Percentiles rank a stretch among this genome's conserved stretches.
These are phyloP conservation scores for Microthyrium microscopicum DNA, from an alignment of 2,329 filamentous ascomycete genomes.

Conservation along the genomic window DNA sequence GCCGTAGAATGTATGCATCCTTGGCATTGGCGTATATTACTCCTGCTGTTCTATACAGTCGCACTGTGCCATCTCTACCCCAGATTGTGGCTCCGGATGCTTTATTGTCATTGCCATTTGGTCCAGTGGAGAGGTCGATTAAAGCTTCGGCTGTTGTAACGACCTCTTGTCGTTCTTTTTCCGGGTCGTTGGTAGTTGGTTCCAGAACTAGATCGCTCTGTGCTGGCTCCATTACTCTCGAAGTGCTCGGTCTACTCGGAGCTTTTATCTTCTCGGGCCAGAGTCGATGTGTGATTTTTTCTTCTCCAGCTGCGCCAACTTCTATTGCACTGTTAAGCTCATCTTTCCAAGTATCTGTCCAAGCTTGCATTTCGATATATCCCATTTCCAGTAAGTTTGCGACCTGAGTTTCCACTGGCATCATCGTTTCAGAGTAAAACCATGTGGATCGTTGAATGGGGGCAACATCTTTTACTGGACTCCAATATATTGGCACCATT, in stretches of 20 bases:
- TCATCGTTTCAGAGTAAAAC: constrained; percentile 95
- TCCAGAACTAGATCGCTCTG: constrained; percentile 2
- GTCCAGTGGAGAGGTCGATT: constrained; percentile 30
- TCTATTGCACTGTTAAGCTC: constrained; percentile 82
- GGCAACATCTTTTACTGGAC: constrained; percentile 75
- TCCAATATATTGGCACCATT: constrained; percentile 98
- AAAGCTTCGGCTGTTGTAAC: constrained; percentile 29
- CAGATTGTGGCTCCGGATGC: constrained; percentile 26
- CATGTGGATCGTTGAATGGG: constrained; percentile 75
- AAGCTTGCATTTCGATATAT: constrained; percentile 70
- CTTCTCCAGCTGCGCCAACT: constrained; percentile 75
- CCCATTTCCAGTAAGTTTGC: constrained; percentile 89
- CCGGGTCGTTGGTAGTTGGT: constrained; percentile 22
- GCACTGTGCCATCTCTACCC: constrained; percentile 30
- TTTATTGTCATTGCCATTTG: constrained; percentile 30
- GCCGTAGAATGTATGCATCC: constrained; percentile 73
- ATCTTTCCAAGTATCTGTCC: constrained; percentile 84
- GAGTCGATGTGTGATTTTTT: constrained; percentile 70
- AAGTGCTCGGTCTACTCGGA: constrained; percentile 25
- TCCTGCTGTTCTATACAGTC: constrained; percentile 55
- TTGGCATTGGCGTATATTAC: constrained; percentile 70
- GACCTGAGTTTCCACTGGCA: constrained; percentile 67
- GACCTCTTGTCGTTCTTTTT: constrained; percentile 25
- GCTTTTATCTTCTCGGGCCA: constrained; percentile 53
- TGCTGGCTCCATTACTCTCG: constrained; percentile 11